phyloP scores from a whole-genome alignment of 805 yeast genomes.

The Wickerhamiella allomyrinae region DNA sequence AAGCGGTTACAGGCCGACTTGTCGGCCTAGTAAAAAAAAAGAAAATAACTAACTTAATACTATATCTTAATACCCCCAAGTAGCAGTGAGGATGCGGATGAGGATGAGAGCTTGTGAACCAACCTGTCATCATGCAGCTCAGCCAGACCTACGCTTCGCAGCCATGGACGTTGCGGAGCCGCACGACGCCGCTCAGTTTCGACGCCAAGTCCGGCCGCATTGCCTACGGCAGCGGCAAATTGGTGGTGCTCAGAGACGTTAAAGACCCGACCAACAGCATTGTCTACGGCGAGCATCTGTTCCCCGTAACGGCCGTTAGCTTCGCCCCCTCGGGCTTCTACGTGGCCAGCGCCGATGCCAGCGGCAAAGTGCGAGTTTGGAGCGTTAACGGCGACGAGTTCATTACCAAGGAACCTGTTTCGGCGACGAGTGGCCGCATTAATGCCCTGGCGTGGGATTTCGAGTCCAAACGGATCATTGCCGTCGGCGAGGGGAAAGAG shows the following conservation, averaged over 20 bases:
- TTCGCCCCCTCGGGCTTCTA: constrained; percentile 85
- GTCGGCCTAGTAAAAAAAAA: too few relatives aligned
- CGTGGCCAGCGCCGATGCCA: constrained; percentile 80
- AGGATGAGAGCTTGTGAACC: background rate
- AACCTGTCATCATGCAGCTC: constrained; percentile 1
- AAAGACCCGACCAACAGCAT: constrained; percentile 33
- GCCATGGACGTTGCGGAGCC: constrained; percentile 64
- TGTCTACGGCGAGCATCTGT: constrained; percentile 62
- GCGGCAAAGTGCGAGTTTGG: constrained; percentile 88
- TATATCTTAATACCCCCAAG: too few relatives aligned
- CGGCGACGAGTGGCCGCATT: constrained; percentile 65
- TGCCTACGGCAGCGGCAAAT: constrained; percentile 71
- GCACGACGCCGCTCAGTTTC: constrained; percentile 58
- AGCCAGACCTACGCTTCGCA: constrained; percentile 47
- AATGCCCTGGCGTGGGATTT: constrained; percentile 85
- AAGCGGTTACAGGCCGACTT: too few relatives aligned
- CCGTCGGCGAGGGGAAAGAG: constrained; percentile 90
- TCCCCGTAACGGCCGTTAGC: constrained; percentile 64
- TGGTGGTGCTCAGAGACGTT: constrained; percentile 57
- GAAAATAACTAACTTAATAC: too few relatives aligned
- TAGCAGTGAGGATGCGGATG: background rate
- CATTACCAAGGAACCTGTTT: constrained; percentile 63
- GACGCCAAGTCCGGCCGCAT: constrained; percentile 54
- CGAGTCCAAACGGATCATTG: constrained; percentile 71
- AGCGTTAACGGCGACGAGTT: constrained; percentile 37